Base-by-base conservation (phyloP, 768 basidiomycete species). In the Fomitopsis serialis region DNA sequence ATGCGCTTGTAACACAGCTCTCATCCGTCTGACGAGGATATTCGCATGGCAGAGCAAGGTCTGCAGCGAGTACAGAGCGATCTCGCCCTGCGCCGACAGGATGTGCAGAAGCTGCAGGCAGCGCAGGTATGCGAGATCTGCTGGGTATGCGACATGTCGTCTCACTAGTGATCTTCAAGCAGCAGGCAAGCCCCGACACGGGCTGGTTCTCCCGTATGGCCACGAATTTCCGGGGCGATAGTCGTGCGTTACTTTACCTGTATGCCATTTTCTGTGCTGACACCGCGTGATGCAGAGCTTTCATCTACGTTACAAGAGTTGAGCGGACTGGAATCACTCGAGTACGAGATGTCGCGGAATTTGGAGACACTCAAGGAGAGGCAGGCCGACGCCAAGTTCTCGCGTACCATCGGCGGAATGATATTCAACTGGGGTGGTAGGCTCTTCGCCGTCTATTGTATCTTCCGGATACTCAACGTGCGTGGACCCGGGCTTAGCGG, bases 371-470 rank as follows among this genome's bases (percentile, higher is more conserved):
- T 87, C 42, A 77, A 76, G 37, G 70, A 71, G 42, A 72, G 76
- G 8, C 78, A 77, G 19, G 74, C 79, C 35, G 66, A 72, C 24
- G 78, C 74, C 34, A 68, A 72, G 60, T 85, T 77, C 57, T 66
- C 78, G 4, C 61, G 67, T 3, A 88, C 87, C 0, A 63, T 85
- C 48, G 73, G 70, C 53, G 88, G 89, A 1, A 73, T 68, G 48
- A 46, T 82, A 2, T 68, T 77, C 58, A 74, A 72, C 52, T 58
- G 74, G 47, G 67, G 76, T 1, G 79, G 81, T 24, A 66, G 72
- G 12, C 17, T 80, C 6, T 89, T 89, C 63, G 85, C 84, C 11
- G 53, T 80, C 2, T 91, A 89, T 64, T 91, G 87, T 58, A 64
- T 80, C 3, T 72, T 81, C 32, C 78, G 89, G 47, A 76, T 83